Percentiles rank a stretch among this genome's conserved stretches.
phyloP scores from a whole-genome alignment of 768 basidiomycete species.

The Pleurotus giganteus region DNA sequence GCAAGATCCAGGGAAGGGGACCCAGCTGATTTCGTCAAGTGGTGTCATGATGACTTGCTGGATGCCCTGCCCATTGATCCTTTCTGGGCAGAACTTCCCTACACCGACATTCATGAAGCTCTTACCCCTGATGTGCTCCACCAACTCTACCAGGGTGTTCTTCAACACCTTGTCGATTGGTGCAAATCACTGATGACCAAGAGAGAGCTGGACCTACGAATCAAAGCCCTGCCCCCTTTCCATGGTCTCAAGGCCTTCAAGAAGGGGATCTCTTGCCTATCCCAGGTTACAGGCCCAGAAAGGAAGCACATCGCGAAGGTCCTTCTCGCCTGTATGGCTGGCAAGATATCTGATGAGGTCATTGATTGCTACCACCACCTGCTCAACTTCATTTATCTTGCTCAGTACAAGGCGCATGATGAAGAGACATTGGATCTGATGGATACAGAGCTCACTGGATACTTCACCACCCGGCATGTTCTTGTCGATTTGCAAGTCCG shows the following conservation, averaged over 20 bases:
- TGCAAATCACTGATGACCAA: no score
- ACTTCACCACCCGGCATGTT: constrained; percentile 35
- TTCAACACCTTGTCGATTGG: no score
- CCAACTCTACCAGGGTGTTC: no score
- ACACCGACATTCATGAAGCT: constrained; percentile 34
- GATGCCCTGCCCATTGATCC: constrained; percentile 18
- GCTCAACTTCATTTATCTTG: constrained; percentile 37
- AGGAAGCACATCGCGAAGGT: constrained; percentile 29
- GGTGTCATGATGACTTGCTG: neutral
- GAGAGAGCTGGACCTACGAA: no score
- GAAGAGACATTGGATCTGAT: constrained; percentile 25
- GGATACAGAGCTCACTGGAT: constrained; percentile 22
- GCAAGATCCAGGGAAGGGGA: constrained; percentile 20
- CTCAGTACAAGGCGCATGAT: constrained; percentile 31
- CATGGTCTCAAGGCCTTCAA: no score
- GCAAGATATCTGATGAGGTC: constrained; percentile 16
- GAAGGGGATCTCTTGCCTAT: constrained; percentile 32
- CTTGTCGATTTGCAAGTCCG: constrained; percentile 33
- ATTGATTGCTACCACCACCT: constrained; percentile 16
- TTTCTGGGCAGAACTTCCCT: constrained; percentile 42
- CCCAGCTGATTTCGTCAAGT: neutral
- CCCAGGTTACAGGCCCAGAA: constrained; percentile 31
- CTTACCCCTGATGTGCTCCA: constrained; percentile 40
- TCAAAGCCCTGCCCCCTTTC: constrained; percentile 14
- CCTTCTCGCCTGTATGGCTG: constrained; percentile 28